phyloP scores from a whole-genome alignment of 2,329 filamentous ascomycete species.

The Colletotrichum higginsianum region DNA sequence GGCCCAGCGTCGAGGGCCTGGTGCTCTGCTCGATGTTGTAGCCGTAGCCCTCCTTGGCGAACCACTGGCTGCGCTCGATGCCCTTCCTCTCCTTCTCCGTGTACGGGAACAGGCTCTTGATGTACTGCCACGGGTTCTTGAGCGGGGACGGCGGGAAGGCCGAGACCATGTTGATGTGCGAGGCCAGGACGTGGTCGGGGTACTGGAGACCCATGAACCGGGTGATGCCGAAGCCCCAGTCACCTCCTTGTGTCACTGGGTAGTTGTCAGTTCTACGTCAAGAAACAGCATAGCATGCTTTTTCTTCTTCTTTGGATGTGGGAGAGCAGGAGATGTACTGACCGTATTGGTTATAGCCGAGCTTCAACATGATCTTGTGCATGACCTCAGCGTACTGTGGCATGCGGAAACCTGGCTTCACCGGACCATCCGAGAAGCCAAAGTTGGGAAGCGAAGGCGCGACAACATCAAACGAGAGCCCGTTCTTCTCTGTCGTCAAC shows the following conservation, averaged over 20 bases:
- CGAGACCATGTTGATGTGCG: conserved; percentile 72
- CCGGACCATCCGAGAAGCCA: conserved; percentile 62
- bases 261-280: conserved; percentile 38
- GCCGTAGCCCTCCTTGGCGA: conserved; percentile 67
- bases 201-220: conserved; percentile 73
- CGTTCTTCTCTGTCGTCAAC: conserved; percentile 53
- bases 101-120: conserved; percentile 71
- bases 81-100: conserved; percentile 65
- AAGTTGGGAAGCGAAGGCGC: conserved; percentile 71
- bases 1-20: conserved; percentile 81
- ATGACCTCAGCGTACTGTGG: conserved; percentile 65
- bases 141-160: conserved; percentile 64
- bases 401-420: conserved; percentile 51
- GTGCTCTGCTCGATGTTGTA: conserved; percentile 76
- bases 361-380: conserved; percentile 77
- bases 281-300: conserved; percentile 25
- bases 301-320: no score
- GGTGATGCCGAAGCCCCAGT: conserved; percentile 79
- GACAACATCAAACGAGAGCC: conserved; percentile 68
- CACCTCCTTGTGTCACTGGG: conserved; percentile 72
- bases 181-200: conserved; percentile 69
- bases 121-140: conserved; percentile 69
- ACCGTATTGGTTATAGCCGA: conserved; percentile 76
- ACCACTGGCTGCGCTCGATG: conserved; percentile 69
- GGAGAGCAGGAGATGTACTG: conserved; percentile 32